Evolutionary conservation across 331 rosid species (phyloP), one percentile per base, ranked within the genome.

Genomic region (Pyracantha coccinea): DNA sequence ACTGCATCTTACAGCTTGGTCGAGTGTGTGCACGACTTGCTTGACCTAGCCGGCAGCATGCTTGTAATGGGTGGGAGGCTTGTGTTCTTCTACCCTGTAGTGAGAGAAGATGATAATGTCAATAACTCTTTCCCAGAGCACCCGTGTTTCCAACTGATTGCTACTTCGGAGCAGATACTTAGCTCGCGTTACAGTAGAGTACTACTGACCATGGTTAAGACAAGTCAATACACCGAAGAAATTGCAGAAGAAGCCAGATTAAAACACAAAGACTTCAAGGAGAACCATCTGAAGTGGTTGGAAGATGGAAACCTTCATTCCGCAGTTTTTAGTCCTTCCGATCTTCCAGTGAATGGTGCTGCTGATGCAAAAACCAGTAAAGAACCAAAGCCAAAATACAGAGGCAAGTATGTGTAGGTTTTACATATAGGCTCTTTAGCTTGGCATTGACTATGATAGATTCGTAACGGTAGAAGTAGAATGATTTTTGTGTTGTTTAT

Each of bases 291-390:
- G 6, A 93, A 90, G 80, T 93, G 98, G 97, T 80, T 91, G 77
- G 92, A 89, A 78, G 96, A 93, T n/a, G 98, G 98, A 74, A 93
- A 93, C 81, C 98, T 93, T 80, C 98, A 91, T 81, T 88, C 98
- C 75, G 96, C 90, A 19, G 92, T 93, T 83, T 88, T 93, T 63
- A 90, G 90, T 75, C 91, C 96, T 1, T 73, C 66, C 4, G 88
- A 86, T 83, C 41, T 84, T 57, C 90, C 71, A 5, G 50, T 79
- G 66, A 70, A 64, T 0, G 86, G 73, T 9, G 75, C 69, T 0
- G 80, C 69, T 44, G 92, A 88, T 61, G 78, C 73, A 16, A 93
- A 85, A 78, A 44, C 35, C 25, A 64, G 53, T 29, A 88, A 82
- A 85, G 98, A 93, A 28, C 83, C 86, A 38, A 93, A 85, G 81